phyloP scores from a whole-genome alignment of 768 basidiomycete species.

The Tricholoma matsutake region DNA sequence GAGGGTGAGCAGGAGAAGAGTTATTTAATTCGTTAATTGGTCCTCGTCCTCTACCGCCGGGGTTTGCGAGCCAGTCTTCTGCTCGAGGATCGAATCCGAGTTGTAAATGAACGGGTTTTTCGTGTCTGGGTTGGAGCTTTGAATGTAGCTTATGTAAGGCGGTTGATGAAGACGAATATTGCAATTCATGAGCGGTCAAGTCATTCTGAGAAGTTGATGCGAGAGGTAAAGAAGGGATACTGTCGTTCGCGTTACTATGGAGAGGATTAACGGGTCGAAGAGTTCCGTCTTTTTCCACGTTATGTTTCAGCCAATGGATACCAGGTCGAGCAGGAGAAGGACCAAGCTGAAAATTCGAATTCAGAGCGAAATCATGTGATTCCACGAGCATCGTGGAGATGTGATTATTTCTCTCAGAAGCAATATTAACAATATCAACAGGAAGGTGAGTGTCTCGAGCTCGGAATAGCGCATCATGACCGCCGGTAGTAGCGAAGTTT shows the following conservation, averaged over 20 bases:
- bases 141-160: not conserved
- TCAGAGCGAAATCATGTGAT: not conserved
- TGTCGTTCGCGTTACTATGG: conserved; percentile 10
- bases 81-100: not conserved
- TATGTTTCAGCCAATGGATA: not conserved
- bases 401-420: conserved; percentile 2
- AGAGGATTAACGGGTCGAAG: not conserved
- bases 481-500: not conserved
- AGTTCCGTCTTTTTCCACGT: conserved; percentile 1
- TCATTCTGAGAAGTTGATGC: not conserved
- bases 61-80: not conserved
- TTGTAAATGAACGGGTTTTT: not conserved
- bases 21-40: not conserved
- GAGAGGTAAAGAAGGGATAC: conserved; percentile 5
- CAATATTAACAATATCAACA: conserved; percentile 5
- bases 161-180: not conserved
- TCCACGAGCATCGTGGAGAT: not conserved
- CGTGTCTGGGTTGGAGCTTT: not conserved
- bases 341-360: not conserved
- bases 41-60: not conserved
- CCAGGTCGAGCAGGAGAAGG: conserved; percentile 2
- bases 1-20: not conserved
- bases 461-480: conserved; percentile 7
- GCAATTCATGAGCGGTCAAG: not conserved
- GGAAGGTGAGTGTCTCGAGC: conserved; percentile 11